A percentile compares a stretch with the other conserved stretches of the same genome.
These are phyloP conservation scores for Colletotrichum zoysiae DNA, from an alignment of 2,329 filamentous ascomycete species.

Conservation along the genomic window DNA sequence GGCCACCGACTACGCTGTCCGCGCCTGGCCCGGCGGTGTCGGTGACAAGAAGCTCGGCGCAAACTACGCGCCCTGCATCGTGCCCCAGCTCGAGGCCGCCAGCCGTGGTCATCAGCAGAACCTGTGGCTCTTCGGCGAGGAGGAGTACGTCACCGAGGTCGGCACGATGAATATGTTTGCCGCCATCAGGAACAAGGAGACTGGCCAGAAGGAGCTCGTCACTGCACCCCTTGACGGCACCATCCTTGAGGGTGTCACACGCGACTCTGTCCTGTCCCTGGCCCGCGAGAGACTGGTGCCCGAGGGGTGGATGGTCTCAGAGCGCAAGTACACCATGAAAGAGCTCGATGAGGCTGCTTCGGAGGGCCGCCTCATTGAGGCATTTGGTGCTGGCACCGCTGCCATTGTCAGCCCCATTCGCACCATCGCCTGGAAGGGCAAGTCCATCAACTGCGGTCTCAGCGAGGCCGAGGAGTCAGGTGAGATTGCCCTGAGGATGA, in stretches of 20 bases:
- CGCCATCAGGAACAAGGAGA: conserved; percentile 85
- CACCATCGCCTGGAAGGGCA: conserved; percentile 88
- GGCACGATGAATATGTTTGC: conserved; percentile 99
- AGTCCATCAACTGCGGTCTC: conserved; percentile 85
- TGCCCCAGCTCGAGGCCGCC: conserved; percentile 94
- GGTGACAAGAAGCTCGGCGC: conserved; percentile 98
- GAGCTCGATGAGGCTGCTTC: conserved; percentile 84
- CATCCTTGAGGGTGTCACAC: conserved; percentile 93
- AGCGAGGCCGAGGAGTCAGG: conserved; percentile 87
- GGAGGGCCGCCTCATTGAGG: conserved; percentile 90
- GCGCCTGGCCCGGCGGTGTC: conserved; percentile 97
- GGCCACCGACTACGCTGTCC: conserved; percentile 95
- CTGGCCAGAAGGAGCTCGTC: conserved; percentile 89
- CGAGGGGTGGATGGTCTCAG: conserved; percentile 88
- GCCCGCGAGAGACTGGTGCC: conserved; percentile 85
- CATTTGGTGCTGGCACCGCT: conserved; percentile 93
- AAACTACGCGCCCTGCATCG: conserved; percentile 98
- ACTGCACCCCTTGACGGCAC: conserved; percentile 98
- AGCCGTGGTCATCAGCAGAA: conserved; percentile 97
- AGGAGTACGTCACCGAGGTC: conserved; percentile 96
- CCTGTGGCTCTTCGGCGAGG: conserved; percentile 95
- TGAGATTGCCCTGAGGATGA: conserved; percentile 86
- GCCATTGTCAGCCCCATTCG: conserved; percentile 93
- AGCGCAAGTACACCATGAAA: conserved; percentile 93
- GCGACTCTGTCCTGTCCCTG: conserved; percentile 89